These are phyloP conservation scores for Solanum rostratum DNA, from an alignment of 257 asterid genomes.

Conservation along the genomic window DNA sequence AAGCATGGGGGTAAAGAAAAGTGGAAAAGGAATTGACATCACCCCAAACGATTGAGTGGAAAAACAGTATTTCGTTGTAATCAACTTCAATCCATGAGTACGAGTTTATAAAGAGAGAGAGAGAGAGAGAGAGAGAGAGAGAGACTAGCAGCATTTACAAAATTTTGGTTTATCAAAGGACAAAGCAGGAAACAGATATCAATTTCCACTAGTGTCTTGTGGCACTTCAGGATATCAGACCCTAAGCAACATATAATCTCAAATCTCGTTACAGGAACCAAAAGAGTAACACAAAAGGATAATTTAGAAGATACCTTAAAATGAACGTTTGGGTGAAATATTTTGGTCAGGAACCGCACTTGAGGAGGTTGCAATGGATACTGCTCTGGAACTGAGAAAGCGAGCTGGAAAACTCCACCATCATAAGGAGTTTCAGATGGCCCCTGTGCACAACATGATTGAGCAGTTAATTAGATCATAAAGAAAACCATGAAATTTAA, in stretches of 20 bases:
- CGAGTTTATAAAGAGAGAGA: background rate
- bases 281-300: background rate
- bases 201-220: background rate
- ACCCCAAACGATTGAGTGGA: background rate
- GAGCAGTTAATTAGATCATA: background rate
- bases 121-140: background rate
- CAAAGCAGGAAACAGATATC: background rate
- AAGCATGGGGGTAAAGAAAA: background rate
- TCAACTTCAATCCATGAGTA: background rate
- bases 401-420: conserved; percentile 97
- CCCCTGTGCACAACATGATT: conserved; percentile 41
- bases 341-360: conserved; percentile 95
- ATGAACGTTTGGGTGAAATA: conserved; percentile 97
- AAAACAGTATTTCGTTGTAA: background rate
- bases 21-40: background rate
- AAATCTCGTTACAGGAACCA: background rate
- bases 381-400: conserved; percentile 95
- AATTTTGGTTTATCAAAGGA: background rate
- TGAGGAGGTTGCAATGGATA: conserved; percentile 99
- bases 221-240: background rate
- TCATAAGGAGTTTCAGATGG: conserved; percentile 97
- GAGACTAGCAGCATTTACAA: background rate
- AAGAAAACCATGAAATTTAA: background rate
- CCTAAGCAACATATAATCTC: background rate
- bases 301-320: conserved; percentile 56